phyloP scores from a whole-genome alignment of 768 basidiomycete genomes.

The Hericium rajendrae region DNA sequence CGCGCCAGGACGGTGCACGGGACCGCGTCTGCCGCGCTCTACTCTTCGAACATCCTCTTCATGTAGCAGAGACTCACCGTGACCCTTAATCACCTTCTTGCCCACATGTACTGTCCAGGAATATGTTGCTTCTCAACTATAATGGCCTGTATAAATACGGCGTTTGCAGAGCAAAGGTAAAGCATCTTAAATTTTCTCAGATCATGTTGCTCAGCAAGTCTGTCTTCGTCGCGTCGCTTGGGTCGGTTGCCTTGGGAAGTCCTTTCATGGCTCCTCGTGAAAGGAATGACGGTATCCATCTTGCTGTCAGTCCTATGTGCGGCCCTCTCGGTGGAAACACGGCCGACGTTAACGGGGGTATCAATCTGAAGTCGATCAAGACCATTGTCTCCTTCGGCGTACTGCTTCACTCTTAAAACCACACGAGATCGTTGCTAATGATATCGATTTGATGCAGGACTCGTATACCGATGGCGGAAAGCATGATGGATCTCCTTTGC shows the following conservation, averaged over 20 bases:
- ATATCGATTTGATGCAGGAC: conserved; percentile 20
- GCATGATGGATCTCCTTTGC: conserved; percentile 34
- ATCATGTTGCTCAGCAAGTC: not conserved
- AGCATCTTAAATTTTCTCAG: not conserved
- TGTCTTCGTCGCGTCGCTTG: not conserved
- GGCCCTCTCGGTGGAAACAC: conserved; percentile 30
- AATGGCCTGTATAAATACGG: not conserved
- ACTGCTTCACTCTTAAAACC: conserved; percentile 7
- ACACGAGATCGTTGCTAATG: not conserved
- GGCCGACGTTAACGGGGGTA: conserved; percentile 40
- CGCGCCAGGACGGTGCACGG: not conserved
- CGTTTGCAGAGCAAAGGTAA: not conserved
- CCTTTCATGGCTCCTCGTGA: not conserved
- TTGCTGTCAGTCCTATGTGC: conserved; percentile 38
- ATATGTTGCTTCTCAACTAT: not conserved
- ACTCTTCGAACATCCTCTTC: not conserved
- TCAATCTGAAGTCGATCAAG: conserved; percentile 26
- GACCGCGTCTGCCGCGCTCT: not conserved
- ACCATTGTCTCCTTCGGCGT: conserved; percentile 48
- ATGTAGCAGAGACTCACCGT: no score
- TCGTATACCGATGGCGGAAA: conserved; percentile 42
- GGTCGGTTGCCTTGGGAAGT: not conserved
- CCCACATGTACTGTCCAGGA: not conserved
- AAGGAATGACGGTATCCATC: conserved; percentile 23
- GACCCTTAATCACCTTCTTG: no score